Conservation (phyloP, 2,329 filamentous ascomycete genomes). For the Tolypocladium ovalisporum region DNA sequence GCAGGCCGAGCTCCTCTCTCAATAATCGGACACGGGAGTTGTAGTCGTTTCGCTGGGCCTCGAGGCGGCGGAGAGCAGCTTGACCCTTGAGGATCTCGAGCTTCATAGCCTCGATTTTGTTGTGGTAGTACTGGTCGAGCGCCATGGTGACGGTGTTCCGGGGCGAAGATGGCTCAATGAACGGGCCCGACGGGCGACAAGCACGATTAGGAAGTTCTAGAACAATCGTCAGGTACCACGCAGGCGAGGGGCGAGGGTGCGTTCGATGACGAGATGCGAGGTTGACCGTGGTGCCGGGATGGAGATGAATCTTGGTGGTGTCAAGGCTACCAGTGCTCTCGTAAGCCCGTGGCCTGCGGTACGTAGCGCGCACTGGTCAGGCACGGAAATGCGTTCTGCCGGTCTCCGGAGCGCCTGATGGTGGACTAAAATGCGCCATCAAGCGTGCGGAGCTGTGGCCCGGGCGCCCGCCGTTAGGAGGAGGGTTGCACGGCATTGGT, state of each 20-base stretch:
- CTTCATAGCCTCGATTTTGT: constrained; percentile 99
- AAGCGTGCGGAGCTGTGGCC: not conserved
- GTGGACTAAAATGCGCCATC: not conserved
- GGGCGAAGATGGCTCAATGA: not conserved
- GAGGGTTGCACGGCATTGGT: not conserved
- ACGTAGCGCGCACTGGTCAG: not conserved
- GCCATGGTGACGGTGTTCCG: constrained; percentile 58
- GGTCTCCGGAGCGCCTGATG: constrained; percentile 1
- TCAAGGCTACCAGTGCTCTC: constrained; percentile 14
- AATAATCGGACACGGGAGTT: constrained; percentile 94
- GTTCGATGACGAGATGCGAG: not conserved
- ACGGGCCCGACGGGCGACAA: not conserved
- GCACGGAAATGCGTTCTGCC: constrained; percentile 6
- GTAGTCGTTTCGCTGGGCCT: constrained; percentile 98
- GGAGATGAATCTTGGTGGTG: constrained; percentile 8
- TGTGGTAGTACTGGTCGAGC: constrained; percentile 98
- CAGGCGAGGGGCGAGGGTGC: not conserved
- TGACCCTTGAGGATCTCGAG: constrained; percentile 99
- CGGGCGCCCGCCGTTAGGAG: not conserved
- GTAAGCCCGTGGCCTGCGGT: constrained; percentile 8
- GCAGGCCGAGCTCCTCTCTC: constrained; percentile 85
- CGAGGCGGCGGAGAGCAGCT: constrained; percentile 83
- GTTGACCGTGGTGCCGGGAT: constrained; percentile 2
- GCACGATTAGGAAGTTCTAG: not conserved
- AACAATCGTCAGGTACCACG: not conserved